Conservation (phyloP, 2,329 filamentous ascomycete species). For the Ophiosphaerella herpotricha region DNA sequence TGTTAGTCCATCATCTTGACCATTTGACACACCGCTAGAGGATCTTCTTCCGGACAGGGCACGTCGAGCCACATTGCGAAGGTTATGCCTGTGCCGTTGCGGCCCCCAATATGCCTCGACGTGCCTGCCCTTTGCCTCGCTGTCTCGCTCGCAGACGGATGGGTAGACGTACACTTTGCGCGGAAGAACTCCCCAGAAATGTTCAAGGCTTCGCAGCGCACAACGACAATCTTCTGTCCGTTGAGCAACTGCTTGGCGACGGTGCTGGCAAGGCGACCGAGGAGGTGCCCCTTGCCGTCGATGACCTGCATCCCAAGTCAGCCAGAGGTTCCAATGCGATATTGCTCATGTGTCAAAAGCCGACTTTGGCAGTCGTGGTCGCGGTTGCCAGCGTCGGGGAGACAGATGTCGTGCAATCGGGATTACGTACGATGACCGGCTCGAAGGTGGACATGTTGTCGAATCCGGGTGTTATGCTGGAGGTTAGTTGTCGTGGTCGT, state of each 20-base stretch:
- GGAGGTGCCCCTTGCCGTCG: constrained; percentile 99
- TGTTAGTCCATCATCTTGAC: constrained; percentile 23
- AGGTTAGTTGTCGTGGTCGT: constrained; percentile 35
- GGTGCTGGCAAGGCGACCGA: constrained; percentile 96
- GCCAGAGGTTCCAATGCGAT: constrained; percentile 21
- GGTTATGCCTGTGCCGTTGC: neutral
- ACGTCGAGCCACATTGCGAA: constrained; percentile 8
- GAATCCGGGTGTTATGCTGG: constrained; percentile 39
- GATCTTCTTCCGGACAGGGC: constrained; percentile 13
- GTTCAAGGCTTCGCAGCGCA: constrained; percentile 98
- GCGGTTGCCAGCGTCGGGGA: constrained; percentile 11
- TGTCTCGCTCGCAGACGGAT: constrained; percentile 13
- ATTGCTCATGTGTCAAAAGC: constrained; percentile 6
- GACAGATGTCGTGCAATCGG: constrained; percentile 16
- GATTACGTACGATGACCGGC: constrained; percentile 64
- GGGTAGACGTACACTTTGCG: constrained; percentile 88
- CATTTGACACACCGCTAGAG: constrained; percentile 2
- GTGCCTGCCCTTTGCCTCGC: constrained; percentile 9
- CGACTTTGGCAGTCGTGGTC: constrained; percentile 12
- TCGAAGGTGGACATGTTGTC: constrained; percentile 69
- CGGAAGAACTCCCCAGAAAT: constrained; percentile 99
- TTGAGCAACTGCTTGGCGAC: constrained; percentile 99
- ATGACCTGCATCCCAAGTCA: constrained; percentile 65
- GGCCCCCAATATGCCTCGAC: constrained; percentile 16
- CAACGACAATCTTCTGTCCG: constrained; percentile 99